Conservation (phyloP, 2,329 filamentous ascomycete genomes). For the Pestalotiopsis fici region DNA sequence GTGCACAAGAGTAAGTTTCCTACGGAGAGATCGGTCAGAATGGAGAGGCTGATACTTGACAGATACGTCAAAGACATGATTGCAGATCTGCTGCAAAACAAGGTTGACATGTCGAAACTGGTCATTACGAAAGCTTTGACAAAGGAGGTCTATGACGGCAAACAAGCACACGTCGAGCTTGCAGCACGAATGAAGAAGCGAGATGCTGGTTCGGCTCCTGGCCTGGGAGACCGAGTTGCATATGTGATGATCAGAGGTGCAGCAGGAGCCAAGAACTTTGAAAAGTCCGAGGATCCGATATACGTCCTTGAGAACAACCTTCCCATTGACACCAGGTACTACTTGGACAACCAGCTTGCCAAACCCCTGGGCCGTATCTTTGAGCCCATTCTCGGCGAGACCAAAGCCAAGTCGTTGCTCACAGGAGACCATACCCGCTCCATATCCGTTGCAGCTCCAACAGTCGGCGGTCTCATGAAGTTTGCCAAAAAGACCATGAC, state of each 20-base stretch:
- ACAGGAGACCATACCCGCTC: slow-evolving; percentile 94
- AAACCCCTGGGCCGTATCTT: slow-evolving; percentile 96
- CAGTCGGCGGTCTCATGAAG: slow-evolving; percentile 94
- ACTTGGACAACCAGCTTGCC: slow-evolving; percentile 95
- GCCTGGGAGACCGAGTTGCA: slow-evolving; percentile 90
- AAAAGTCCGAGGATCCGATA: slow-evolving; percentile 95
- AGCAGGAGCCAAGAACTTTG: slow-evolving; percentile 89
- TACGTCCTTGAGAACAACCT: slow-evolving; percentile 97
- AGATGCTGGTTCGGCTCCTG: slow-evolving; percentile 90
- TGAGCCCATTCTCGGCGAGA: slow-evolving; percentile 94
- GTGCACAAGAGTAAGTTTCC: slow-evolving; percentile 78
- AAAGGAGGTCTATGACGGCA: slow-evolving; percentile 85
- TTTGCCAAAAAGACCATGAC: slow-evolving; percentile 97
- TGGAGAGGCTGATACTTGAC: slow-evolving; percentile 35
- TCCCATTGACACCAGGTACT: slow-evolving; percentile 97
- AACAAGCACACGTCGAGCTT: slow-evolving; percentile 95
- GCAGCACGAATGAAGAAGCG: slow-evolving; percentile 97
- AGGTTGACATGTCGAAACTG: slow-evolving; percentile 97
- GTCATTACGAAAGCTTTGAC: slow-evolving; percentile 97
- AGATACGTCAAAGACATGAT: slow-evolving; percentile 98
- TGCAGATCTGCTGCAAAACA: slow-evolving; percentile 93
- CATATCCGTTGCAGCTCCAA: slow-evolving; percentile 89
- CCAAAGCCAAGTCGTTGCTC: slow-evolving; percentile 82
- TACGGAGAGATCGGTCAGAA: slow-evolving; percentile 32
- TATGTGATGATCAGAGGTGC: slow-evolving; percentile 97